Base-by-base conservation (phyloP, 345 rosid genomes). In the Arabidopsis arenosa region DNA sequence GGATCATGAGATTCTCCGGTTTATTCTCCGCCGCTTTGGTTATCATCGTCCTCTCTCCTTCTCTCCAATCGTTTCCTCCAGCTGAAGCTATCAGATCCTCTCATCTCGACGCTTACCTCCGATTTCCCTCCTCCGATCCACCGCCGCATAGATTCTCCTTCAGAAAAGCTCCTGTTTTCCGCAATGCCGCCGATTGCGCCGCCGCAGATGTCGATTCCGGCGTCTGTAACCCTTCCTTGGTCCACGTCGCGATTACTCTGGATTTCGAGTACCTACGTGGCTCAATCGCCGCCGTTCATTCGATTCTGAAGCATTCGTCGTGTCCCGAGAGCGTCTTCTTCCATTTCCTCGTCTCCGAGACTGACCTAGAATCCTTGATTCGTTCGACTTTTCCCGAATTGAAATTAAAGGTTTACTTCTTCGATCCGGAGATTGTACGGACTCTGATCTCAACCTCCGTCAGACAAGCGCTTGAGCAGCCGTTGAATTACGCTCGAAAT, bases 261-360 rank as follows among this genome's bases (percentile, higher is more conserved):
- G 98, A 94, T 48, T 85, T 85, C 32, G 93, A 94, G 70, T 94
- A 92, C 58, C 88, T 94, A 13, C 94, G 98, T 3, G 98, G 98
- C 66, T 94, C 97, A 15, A 78, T 94, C 76, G 98, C 98, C n/a
- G 98, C 97, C 45, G 95, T 94, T 0, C 92, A 94, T 66, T 94
- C 98, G 32, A 85, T 94, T 59, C 76, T 94, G 44, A 96, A 79
- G 70, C 90, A 92, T 63, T 82, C 98, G 0, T 28, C 79, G 52
- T 94, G 98, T 65, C 96, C 98, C 0, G 97, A 86, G 85, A 84
- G 75, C 49, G 79, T 94, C 41, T 94, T 94, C 93, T 92, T 94
- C 74, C 98, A 94, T 63, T 92, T 94, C 80, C 70, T 94, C 36
- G 93, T 94, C 62, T 86, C 93, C n/a, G 95, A 92, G 72, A 83